Conservation (phyloP, 2,329 filamentous ascomycete species). For the Fusarium sp. region DNA sequence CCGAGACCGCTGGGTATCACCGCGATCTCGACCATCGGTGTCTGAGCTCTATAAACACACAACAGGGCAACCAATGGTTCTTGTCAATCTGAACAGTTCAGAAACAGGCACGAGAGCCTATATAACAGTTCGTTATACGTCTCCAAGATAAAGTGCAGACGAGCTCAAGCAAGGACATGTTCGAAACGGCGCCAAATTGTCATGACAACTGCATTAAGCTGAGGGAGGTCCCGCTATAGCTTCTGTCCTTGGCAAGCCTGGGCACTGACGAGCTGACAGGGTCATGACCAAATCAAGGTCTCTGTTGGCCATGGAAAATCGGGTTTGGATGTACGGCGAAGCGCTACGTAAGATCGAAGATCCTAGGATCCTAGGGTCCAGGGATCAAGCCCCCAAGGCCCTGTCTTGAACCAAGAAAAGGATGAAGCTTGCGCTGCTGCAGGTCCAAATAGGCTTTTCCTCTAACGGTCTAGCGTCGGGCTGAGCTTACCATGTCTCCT, state of each 20-base stretch:
- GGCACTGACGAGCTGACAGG: constrained; percentile 29
- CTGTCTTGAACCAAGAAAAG: constrained; percentile 2
- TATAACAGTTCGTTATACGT: background rate
- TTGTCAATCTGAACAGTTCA: background rate
- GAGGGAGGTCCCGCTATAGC: constrained; percentile 11
- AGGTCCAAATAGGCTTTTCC: constrained; percentile 33
- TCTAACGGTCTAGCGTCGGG: constrained; percentile 1
- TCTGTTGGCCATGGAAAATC: constrained; percentile 5
- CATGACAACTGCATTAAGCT: constrained; percentile 45
- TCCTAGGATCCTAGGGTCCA: constrained; percentile 38
- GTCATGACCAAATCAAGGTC: constrained; percentile 20
- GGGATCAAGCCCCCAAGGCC: constrained; percentile 22
- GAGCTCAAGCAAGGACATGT: constrained; percentile 12
- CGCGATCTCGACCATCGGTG: constrained; percentile 2
- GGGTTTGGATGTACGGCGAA: constrained; percentile 23
- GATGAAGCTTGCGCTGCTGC: constrained; percentile 29
- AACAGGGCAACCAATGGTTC: constrained; percentile 9
- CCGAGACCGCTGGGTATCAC: constrained; percentile 23
- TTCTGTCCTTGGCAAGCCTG: constrained; percentile 30
- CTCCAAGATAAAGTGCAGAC: constrained; percentile 2
- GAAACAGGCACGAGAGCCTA: background rate
- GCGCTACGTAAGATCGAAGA: constrained; percentile 42
- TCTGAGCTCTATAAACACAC: constrained; percentile 2
- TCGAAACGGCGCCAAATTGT: constrained; percentile 44
- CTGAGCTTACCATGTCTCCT: constrained; percentile 2